Evolutionary conservation across 768 basidiomycete species (phyloP).

Genomic region (Collybiopsis confluens): DNA sequence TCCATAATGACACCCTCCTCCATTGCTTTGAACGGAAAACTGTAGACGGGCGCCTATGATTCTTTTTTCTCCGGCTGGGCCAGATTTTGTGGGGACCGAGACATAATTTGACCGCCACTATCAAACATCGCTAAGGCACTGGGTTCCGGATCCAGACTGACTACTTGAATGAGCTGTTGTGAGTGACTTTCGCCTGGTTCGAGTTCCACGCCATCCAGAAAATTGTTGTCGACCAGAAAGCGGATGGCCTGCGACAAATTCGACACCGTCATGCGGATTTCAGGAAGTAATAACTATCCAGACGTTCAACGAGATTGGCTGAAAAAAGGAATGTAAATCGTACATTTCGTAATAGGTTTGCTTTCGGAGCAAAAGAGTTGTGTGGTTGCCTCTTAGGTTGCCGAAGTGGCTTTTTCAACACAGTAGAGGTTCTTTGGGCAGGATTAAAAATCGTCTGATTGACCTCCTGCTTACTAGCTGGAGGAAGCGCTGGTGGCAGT

Average conservation of each 20-base stretch:
- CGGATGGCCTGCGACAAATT: slow-evolving; percentile 90
- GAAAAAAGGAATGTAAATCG: slow-evolving; percentile 19
- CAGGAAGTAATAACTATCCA: slow-evolving; percentile 69
- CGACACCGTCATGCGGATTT: slow-evolving; percentile 84
- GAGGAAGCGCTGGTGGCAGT: not conserved
- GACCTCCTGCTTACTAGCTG: not conserved
- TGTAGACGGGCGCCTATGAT: slow-evolving; percentile 11
- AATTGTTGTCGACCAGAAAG: slow-evolving; percentile 88
- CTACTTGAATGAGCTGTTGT: slow-evolving; percentile 60
- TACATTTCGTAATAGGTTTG: slow-evolving; percentile 78
- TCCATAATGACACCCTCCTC: not conserved
- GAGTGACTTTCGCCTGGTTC: slow-evolving; percentile 71
- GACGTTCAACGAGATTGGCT: slow-evolving; percentile 6
- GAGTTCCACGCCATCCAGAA: slow-evolving; percentile 75
- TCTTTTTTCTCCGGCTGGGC: too few species aligned
- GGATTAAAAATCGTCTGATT: not conserved
- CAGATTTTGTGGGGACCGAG: too few species aligned
- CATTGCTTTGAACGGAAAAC: not conserved
- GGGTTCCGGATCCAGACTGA: slow-evolving; percentile 23
- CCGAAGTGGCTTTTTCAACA: slow-evolving; percentile 17
- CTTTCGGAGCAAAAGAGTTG: slow-evolving; percentile 65
- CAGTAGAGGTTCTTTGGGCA: slow-evolving; percentile 7
- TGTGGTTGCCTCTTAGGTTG: slow-evolving; percentile 48
- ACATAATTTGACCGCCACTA: too few species aligned
- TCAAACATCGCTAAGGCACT: too few species aligned